phyloP scores from a whole-genome alignment of 495 filamentous ascomycete species.

The Hypomontagnella submonticulosa region DNA sequence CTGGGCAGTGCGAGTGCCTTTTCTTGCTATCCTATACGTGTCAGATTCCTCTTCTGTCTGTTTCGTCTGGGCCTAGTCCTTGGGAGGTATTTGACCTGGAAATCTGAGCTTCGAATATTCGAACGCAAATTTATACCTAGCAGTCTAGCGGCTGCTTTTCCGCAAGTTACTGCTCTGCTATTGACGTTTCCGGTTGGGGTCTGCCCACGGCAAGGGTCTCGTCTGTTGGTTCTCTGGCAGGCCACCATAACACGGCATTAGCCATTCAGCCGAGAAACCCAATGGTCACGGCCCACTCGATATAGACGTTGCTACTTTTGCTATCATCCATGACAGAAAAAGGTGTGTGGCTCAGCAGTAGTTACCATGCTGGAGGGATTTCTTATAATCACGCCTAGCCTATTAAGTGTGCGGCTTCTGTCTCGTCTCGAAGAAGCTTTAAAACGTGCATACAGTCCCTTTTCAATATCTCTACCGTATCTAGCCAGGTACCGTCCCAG shows the following conservation, averaged over 20 bases:
- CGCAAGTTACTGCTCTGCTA: constrained; percentile 42
- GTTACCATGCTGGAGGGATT: constrained; percentile 49
- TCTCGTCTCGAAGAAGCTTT: constrained; percentile 51
- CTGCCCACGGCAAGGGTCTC: constrained; percentile 51
- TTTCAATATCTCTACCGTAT: constrained; percentile 52
- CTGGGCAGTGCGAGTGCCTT: constrained; percentile 18
- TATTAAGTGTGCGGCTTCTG: constrained; percentile 55
- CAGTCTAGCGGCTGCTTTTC: constrained; percentile 40
- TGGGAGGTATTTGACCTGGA: constrained; percentile 7
- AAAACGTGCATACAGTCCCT: constrained; percentile 51
- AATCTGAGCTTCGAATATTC: constrained; percentile 24
- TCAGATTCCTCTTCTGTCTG: constrained; percentile 27
- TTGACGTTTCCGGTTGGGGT: constrained; percentile 49
- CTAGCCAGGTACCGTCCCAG: constrained; percentile 47
- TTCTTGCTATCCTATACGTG: constrained; percentile 31
- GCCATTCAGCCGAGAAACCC: constrained; percentile 65
- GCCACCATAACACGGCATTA: constrained; percentile 62
- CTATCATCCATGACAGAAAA: constrained; percentile 51
- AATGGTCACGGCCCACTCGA: constrained; percentile 53
- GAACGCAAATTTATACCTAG: constrained; percentile 27
- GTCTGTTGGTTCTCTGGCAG: constrained; percentile 57
- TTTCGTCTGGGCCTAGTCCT: constrained; percentile 29
- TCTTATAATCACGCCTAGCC: constrained; percentile 54
- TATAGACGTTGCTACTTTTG: constrained; percentile 54
- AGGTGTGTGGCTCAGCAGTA: constrained; percentile 62